phyloP scores from a whole-genome alignment of 1,139 yeast genomes.

The Debaryomyces nepalensis region DNA sequence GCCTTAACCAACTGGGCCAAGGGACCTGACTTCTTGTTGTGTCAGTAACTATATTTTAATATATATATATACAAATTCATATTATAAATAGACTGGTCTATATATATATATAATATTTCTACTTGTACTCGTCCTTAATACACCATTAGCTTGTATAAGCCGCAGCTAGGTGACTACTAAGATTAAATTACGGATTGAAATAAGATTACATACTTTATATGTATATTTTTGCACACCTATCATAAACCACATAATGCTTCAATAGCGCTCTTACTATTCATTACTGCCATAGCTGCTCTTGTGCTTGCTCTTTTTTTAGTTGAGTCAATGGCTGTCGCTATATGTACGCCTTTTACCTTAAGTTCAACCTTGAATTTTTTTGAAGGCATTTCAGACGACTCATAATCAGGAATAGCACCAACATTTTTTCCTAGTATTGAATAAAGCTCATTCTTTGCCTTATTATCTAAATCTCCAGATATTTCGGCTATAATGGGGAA shows the following conservation, averaged over 20 bases:
- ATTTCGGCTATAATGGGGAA: conserved; percentile 38
- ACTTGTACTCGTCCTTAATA: no score
- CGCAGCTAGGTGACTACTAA: no score
- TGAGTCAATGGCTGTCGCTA: conserved; percentile 46
- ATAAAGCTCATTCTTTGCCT: conserved; percentile 49
- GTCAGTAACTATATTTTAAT: no score
- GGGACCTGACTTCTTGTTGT: conserved; percentile 20
- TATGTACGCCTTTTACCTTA: conserved; percentile 36
- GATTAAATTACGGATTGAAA: no score
- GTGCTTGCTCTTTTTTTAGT: conserved; percentile 51
- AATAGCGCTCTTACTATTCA: conserved; percentile 38
- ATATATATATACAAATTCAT: no score
- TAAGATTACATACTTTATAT: no score
- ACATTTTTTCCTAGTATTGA: conserved; percentile 45
- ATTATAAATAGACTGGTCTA: no score
- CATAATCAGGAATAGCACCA: conserved; percentile 48
- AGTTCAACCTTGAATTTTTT: conserved; percentile 42
- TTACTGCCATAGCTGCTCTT: conserved; percentile 51
- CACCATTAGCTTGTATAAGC: no score
- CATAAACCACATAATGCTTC: conserved; percentile 15
- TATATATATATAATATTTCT: no score
- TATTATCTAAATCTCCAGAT: conserved; percentile 33
- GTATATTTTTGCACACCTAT: neutral
- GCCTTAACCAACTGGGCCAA: conserved; percentile 50
- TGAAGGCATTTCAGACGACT: conserved; percentile 32